Conservation (phyloP, 2,329 filamentous ascomycete genomes). For the Monosporascus sp. region DNA sequence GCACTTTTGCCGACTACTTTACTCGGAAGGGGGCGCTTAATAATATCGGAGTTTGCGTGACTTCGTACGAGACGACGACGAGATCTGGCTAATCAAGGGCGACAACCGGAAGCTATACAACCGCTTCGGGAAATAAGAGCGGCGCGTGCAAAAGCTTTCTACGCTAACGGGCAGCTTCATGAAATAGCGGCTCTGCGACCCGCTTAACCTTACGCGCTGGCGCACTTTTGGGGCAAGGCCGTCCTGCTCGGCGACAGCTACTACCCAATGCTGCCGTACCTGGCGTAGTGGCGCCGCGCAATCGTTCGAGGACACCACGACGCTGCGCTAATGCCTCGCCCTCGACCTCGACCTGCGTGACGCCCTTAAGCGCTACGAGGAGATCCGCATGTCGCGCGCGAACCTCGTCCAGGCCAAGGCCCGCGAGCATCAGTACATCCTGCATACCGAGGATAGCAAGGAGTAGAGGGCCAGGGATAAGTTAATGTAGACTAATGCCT, state of each 20-base stretch:
- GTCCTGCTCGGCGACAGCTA: constrained; percentile 38
- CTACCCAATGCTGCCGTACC: constrained; percentile 44
- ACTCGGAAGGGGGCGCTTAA: constrained; percentile 27
- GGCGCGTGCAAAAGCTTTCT: constrained; percentile 28
- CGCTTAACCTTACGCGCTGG: constrained; percentile 34
- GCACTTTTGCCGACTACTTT: constrained; percentile 28
- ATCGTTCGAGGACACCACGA: constrained; percentile 38
- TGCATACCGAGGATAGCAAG: constrained; percentile 18
- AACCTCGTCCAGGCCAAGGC: constrained; percentile 8
- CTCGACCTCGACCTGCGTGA: constrained; percentile 1
- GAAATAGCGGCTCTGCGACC: constrained; percentile 43
- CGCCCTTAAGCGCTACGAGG: constrained; percentile 6
- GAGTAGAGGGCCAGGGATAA: constrained; percentile 14
- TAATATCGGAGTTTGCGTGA: constrained; percentile 29
- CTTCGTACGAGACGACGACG: not conserved
- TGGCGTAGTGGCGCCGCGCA: constrained; percentile 42
- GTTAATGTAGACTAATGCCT: constrained; percentile 6
- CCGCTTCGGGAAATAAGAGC: constrained; percentile 32
- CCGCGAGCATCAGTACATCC: constrained; percentile 14
- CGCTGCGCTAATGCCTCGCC: constrained; percentile 16
- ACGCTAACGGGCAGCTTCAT: constrained; percentile 32
- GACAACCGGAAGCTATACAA: constrained; percentile 29
- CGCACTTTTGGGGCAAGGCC: constrained; percentile 32
- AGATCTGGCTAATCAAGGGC: constrained; percentile 13
- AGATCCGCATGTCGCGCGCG: constrained; percentile 4